Evolutionary conservation across 1,284 basidiomycete species (phyloP), one percentile per base, ranked within the genome.

Genomic region (Ustilago sp.): DNA sequence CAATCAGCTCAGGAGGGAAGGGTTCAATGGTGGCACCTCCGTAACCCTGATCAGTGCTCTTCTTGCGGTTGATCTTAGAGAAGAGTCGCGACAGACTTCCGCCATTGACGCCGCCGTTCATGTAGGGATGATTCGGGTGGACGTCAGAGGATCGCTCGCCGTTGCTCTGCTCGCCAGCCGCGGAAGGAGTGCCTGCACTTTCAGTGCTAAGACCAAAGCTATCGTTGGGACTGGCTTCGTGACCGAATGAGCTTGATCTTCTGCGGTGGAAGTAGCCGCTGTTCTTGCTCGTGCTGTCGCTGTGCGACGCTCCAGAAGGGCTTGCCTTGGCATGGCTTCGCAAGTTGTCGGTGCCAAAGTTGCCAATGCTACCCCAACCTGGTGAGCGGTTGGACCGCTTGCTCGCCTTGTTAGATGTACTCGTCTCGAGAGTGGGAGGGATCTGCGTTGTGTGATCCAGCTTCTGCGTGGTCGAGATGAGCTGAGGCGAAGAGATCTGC

Each of bases 391-490:
- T 66, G n/a, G 57, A 63, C 8, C 52, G 48, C 34, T 47, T 53
- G 56, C 58, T 58, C 17, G 31, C 9, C 28, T 41, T 23, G 7
- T 34, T 32, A 15, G 41, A 19, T n/a, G 45, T 28, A 17, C 38
- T 62, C 4, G 59, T 68, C 12, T 68, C 70, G 38, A 52, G 52
- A 3, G 35, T 15, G 2, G 63, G 43, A 11, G 66, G 41, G n/a
- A 76, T 67, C n/a, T 71, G 59, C 6, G 61, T 65, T 1, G 77
- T 70, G 38, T 82, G 73, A 28, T 80, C 79, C 43, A 83, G 35
- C 55, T 68, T 70, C 47, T 82, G 80, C 34, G 80, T 71, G 8
- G 82, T 82, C 32, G 74, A 77, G 48, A 83, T 74, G 28, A 83
- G 77, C 63, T 81, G 77, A 8, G 82, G 82, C 50, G 68, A 63